A percentile compares a stretch with the other conserved stretches of the same genome.
These are phyloP conservation scores for Pythium volutum DNA, from an alignment of 352 stramenopile genomes.

Conservation along the genomic window DNA sequence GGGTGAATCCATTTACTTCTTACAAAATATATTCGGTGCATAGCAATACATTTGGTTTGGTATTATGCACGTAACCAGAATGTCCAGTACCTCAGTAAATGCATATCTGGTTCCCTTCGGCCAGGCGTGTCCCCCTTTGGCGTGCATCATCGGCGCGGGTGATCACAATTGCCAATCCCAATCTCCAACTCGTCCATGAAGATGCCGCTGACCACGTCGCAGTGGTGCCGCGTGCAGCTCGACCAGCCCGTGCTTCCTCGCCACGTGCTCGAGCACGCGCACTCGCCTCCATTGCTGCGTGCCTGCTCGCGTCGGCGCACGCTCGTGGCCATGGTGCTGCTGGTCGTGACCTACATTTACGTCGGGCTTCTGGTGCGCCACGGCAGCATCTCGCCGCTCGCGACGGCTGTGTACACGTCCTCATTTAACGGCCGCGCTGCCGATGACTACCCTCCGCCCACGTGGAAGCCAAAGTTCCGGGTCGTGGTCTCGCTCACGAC, in stretches of 20 bases:
- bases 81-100: no score
- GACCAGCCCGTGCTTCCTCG: conserved; percentile 61
- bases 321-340: conserved; percentile 31
- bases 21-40: no score
- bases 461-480: conserved; percentile 65
- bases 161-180: neutral
- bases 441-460: conserved; percentile 32
- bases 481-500: conserved; percentile 84
- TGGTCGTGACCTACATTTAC: conserved; percentile 47
- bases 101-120: no score
- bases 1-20: no score
- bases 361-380: conserved; percentile 65
- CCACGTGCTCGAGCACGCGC: conserved; percentile 17
- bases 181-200: conserved; percentile 1
- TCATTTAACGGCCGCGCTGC: conserved; percentile 45
- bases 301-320: conserved; percentile 23
- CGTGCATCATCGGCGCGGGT: neutral
- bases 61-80: no score
- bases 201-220: conserved; percentile 12
- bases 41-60: no score
- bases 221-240: conserved; percentile 46
- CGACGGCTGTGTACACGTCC: conserved; percentile 62
- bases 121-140: no score
- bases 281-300: conserved; percentile 12
- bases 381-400: conserved; percentile 69